Percentiles rank a stretch among this genome's conserved stretches.
Evolutionary conservation across 148 eudicot species (phyloP).

Genomic region (Agrostemma githago): DNA sequence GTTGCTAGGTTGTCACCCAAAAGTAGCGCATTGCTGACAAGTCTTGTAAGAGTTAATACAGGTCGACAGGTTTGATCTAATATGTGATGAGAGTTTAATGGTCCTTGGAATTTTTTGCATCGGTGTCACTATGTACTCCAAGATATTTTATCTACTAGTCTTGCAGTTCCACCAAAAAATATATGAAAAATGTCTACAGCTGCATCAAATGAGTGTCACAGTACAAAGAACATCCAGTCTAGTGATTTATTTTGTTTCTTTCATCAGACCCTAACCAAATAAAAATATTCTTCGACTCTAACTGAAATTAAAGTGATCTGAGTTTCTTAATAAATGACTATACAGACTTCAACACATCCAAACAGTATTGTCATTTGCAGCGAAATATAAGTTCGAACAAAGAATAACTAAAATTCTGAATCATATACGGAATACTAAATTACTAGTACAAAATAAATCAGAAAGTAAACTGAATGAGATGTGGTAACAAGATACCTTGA

Average conservation of each 20-base stretch:
- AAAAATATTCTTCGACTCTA: not conserved
- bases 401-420: not conserved
- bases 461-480: not conserved
- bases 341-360: not conserved
- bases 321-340: not conserved
- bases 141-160: not conserved
- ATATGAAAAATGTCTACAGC: not conserved
- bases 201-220: not conserved
- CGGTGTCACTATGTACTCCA: not conserved
- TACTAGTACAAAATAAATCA: not conserved
- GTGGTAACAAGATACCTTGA: constrained; percentile 41
- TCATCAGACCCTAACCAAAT: not conserved
- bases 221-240: not conserved
- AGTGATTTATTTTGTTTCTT: too few relatives aligned
- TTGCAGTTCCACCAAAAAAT: not conserved
- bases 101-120: not conserved
- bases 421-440: too few relatives aligned
- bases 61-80: not conserved
- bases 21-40: too few relatives aligned
- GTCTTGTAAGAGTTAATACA: not conserved
- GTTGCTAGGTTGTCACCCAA: too few relatives aligned
- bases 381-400: not conserved
- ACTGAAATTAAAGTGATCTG: not conserved
- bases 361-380: not conserved
- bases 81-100: not conserved